Evolutionary conservation across 2,329 filamentous ascomycete species (phyloP).

Genomic region (Monilinia vaccinii-corymbosi): DNA sequence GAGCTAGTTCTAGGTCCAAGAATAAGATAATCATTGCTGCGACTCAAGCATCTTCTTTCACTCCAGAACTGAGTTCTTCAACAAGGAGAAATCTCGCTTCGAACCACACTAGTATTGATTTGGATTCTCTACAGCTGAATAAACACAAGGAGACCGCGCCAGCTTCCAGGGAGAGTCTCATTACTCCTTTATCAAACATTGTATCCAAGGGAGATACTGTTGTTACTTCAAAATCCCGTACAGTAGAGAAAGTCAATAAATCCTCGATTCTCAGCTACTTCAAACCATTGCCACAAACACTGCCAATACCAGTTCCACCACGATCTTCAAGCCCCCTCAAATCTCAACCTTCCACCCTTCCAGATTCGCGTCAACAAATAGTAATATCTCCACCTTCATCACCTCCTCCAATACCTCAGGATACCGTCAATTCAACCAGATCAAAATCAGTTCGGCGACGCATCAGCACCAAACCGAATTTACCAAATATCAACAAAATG

Average conservation of each 20-base stretch:
- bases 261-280: slow-evolving; percentile 25
- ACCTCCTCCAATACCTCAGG: background rate
- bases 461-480: slow-evolving; percentile 15
- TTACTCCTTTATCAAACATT: background rate
- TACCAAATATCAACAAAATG: slow-evolving; percentile 4
- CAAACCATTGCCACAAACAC: slow-evolving; percentile 13
- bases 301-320: background rate
- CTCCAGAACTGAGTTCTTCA: background rate
- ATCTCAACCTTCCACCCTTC: slow-evolving; percentile 5
- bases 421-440: slow-evolving; percentile 12
- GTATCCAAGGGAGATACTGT: background rate
- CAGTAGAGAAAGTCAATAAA: slow-evolving; percentile 13
- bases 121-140: background rate
- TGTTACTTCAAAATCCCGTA: background rate
- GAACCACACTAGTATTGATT: background rate
- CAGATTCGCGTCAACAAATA: background rate
- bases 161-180: background rate
- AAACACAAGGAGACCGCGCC: background rate
- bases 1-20: background rate
- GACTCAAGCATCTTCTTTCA: background rate
- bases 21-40: background rate
- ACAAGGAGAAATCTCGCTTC: background rate
- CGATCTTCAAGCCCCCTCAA: slow-evolving; percentile 14
- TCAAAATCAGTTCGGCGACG: slow-evolving; percentile 12
- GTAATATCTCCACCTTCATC: background rate